phyloP scores from a whole-genome alignment of 2,329 filamentous ascomycete genomes.

The Aspergillus sp. region DNA sequence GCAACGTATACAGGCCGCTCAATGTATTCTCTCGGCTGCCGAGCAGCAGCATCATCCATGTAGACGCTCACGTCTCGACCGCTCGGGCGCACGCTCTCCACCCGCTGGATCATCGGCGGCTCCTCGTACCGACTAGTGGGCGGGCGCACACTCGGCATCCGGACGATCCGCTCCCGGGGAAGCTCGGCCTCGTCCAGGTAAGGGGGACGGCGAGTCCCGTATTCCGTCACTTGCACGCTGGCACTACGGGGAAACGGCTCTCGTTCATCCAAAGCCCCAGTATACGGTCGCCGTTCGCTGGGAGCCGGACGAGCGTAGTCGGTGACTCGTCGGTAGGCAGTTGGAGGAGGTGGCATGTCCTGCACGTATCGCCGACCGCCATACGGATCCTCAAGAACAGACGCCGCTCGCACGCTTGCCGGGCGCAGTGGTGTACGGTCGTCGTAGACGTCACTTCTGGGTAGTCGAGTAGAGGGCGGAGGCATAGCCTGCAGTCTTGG shows the following conservation, averaged over 20 bases:
- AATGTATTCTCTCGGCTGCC: constrained; percentile 52
- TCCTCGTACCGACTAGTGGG: constrained; percentile 48
- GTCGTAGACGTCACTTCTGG: constrained; percentile 37
- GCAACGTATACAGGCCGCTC: constrained; percentile 44
- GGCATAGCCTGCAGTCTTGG: constrained; percentile 38
- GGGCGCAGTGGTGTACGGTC: constrained; percentile 33
- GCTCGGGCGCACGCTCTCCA: constrained; percentile 46
- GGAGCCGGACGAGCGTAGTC: constrained; percentile 37
- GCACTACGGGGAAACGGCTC: constrained; percentile 38
- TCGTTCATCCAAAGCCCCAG: constrained; percentile 35
- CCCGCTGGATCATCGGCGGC: constrained; percentile 40
- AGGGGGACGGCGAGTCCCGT: constrained; percentile 36
- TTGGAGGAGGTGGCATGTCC: constrained; percentile 48
- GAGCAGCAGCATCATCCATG: constrained; percentile 37
- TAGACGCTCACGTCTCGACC: constrained; percentile 48
- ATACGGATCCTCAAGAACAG: constrained; percentile 46
- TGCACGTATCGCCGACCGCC: constrained; percentile 44
- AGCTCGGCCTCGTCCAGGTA: constrained; percentile 67
- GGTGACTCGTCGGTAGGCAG: constrained; percentile 42
- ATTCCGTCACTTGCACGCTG: constrained; percentile 47
- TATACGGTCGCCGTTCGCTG: constrained; percentile 36
- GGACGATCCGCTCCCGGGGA: constrained; percentile 57
- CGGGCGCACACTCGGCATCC: constrained; percentile 62
- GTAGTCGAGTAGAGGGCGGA: constrained; percentile 34
- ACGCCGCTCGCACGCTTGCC: constrained; percentile 42